These are phyloP conservation scores for Trichomonascus vanleenenianus DNA, from an alignment of 805 yeast genomes.

Conservation along the genomic window DNA sequence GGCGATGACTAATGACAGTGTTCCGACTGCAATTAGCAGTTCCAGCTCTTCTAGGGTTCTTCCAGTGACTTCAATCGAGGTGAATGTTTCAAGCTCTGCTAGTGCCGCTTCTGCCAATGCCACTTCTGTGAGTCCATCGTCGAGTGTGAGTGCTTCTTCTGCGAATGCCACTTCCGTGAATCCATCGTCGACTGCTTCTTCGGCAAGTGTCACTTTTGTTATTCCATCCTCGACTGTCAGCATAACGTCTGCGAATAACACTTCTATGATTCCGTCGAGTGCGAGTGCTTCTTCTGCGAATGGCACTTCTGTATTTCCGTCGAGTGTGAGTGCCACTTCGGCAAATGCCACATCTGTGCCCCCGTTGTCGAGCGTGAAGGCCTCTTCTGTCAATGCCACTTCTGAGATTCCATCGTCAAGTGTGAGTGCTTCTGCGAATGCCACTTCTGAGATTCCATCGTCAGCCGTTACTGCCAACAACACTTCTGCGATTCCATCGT, in stretches of 20 bases:
- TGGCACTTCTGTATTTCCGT: background rate
- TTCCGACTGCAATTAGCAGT: background rate
- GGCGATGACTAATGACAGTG: background rate
- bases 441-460: background rate
- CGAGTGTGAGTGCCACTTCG: constrained; percentile 3
- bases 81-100: background rate
- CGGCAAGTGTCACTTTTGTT: background rate
- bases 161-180: too few species aligned
- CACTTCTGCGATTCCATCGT: background rate
- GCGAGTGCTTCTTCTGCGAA: background rate
- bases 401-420: too few species aligned
- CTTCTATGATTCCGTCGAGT: background rate
- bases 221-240: too few species aligned
- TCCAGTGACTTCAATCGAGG: too few species aligned
- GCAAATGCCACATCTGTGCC: constrained; percentile 2
- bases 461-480: background rate
- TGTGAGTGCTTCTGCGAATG: background rate
- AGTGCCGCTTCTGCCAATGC: too few species aligned
- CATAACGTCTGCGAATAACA: background rate
- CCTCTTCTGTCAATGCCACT: too few species aligned
- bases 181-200: background rate
- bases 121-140: too few species aligned
- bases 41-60: background rate
- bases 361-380: background rate
- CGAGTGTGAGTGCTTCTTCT: too few species aligned